Conservation (phyloP, 805 yeast species). For the Teunomyces funiuensis region DNA sequence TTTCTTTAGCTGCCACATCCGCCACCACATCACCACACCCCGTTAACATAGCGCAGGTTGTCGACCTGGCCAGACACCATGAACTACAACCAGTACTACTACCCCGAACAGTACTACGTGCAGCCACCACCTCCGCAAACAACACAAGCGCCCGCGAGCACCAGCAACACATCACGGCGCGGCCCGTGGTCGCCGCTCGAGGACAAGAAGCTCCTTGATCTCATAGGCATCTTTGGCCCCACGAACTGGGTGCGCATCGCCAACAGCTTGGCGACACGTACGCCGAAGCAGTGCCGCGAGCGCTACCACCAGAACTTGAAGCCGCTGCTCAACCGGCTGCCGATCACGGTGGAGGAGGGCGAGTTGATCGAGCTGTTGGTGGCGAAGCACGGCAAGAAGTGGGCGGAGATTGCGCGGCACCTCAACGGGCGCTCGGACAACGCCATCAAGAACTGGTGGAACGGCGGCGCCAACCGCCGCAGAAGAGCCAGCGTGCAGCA, state of each 20-base stretch:
- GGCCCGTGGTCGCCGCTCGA: slow-evolving; percentile 94
- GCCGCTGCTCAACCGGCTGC: slow-evolving; percentile 77
- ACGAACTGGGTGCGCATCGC: slow-evolving; percentile 89
- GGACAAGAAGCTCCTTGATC: slow-evolving; percentile 67
- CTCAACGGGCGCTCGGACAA: slow-evolving; percentile 86
- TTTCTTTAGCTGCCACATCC: background rate
- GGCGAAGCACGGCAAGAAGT: slow-evolving; percentile 74
- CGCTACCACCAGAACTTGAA: slow-evolving; percentile 89
- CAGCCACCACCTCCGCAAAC: slow-evolving; percentile 4
- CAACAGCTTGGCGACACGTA: slow-evolving; percentile 66
- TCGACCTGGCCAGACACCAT: no score
- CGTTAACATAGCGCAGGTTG: no score
- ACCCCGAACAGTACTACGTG: slow-evolving; percentile 1
- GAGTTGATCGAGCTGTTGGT: slow-evolving; percentile 77
- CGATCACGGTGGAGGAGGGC: slow-evolving; percentile 85
- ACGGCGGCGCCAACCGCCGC: slow-evolving; percentile 86
- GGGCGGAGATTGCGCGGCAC: slow-evolving; percentile 94
- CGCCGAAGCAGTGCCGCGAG: slow-evolving; percentile 91
- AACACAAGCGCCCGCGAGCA: slow-evolving; percentile 3
- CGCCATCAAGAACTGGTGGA: slow-evolving; percentile 95
- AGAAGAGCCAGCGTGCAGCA: slow-evolving; percentile 44
- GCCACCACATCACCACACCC: background rate
- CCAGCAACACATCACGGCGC: slow-evolving; percentile 34
- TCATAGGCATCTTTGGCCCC: slow-evolving; percentile 72
- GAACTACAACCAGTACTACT: slow-evolving; percentile 5